Percentiles rank a stretch among this genome's conserved stretches.
Conservation (phyloP, 2,329 filamentous ascomycete species). For the Ceratocystis papillata region DNA sequence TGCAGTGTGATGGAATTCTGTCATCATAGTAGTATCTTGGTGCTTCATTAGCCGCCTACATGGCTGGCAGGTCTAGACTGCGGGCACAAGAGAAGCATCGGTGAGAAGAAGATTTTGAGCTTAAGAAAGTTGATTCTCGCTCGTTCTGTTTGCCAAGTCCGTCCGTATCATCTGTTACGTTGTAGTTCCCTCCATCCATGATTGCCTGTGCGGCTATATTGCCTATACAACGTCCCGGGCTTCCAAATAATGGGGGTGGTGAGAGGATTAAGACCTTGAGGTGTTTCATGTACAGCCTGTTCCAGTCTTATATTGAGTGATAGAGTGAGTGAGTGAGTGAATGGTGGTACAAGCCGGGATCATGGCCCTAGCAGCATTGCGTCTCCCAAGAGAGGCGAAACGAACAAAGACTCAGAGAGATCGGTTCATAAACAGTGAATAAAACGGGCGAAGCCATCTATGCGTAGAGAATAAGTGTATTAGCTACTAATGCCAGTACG, state of each 20-base stretch:
- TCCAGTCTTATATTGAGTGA: slow-evolving; percentile 3
- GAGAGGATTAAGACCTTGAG: background rate
- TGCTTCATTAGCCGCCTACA: background rate
- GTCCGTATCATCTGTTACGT: background rate
- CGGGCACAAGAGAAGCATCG: background rate
- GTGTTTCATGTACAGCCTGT: background rate
- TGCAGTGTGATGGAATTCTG: background rate
- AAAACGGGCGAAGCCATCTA: too few relatives aligned
- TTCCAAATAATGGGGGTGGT: too few relatives aligned
- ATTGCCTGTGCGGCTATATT: too few relatives aligned
- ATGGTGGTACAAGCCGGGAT: background rate
- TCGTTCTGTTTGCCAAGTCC: background rate
- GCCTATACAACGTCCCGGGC: too few relatives aligned
- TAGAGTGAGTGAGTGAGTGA: background rate
- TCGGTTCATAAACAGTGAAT: too few relatives aligned
- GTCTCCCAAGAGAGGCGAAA: too few relatives aligned
- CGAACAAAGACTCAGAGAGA: too few relatives aligned
- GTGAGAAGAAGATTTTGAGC: too few relatives aligned
- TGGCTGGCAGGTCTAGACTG: background rate
- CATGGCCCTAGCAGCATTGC: background rate
- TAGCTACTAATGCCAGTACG: too few relatives aligned
- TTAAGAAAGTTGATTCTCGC: too few relatives aligned
- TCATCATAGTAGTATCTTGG: background rate
- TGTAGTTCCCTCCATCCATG: background rate
- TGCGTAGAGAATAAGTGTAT: too few relatives aligned